These are phyloP conservation scores for Abrus pulchellus DNA, from an alignment of 306 rosid genomes.

Conservation along the genomic window DNA sequence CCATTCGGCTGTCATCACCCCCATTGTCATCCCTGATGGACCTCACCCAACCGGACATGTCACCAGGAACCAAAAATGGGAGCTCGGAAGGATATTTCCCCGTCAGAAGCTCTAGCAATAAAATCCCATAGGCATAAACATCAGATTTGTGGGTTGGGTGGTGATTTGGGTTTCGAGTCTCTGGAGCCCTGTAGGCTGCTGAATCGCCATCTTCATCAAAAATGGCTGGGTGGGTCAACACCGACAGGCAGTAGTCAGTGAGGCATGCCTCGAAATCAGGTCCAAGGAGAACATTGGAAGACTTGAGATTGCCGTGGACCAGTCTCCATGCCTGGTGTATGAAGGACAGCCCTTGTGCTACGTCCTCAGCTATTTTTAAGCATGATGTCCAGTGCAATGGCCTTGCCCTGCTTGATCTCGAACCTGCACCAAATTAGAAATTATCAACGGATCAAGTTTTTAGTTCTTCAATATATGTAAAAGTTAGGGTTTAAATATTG, in stretches of 20 bases:
- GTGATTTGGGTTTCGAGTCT: slow-evolving; percentile 59
- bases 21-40: slow-evolving; percentile 69
- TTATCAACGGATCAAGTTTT: slow-evolving; percentile 10
- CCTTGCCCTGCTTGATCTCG: slow-evolving; percentile 81
- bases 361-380: slow-evolving; percentile 92
- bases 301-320: slow-evolving; percentile 92
- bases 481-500: too few species aligned
- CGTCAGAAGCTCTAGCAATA: slow-evolving; percentile 81
- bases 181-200: slow-evolving; percentile 77
- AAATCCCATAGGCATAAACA: slow-evolving; percentile 76
- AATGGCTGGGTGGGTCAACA: slow-evolving; percentile 52
- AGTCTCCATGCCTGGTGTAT: slow-evolving; percentile 98
- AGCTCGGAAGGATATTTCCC: slow-evolving; percentile 78
- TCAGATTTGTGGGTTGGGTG: slow-evolving; percentile 70
- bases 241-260: slow-evolving; percentile 82
- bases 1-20: slow-evolving; percentile 69
- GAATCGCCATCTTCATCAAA: slow-evolving; percentile 55
- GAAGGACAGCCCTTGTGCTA: slow-evolving; percentile 92
- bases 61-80: slow-evolving; percentile 61
- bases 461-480: neutral
- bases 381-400: slow-evolving; percentile 98
- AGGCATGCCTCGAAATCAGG: slow-evolving; percentile 87
- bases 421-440: slow-evolving; percentile 58
- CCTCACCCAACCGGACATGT: slow-evolving; percentile 72
- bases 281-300: slow-evolving; percentile 87